Conservation (phyloP, 306 rosid species). For the Citrullus amarus region DNA sequence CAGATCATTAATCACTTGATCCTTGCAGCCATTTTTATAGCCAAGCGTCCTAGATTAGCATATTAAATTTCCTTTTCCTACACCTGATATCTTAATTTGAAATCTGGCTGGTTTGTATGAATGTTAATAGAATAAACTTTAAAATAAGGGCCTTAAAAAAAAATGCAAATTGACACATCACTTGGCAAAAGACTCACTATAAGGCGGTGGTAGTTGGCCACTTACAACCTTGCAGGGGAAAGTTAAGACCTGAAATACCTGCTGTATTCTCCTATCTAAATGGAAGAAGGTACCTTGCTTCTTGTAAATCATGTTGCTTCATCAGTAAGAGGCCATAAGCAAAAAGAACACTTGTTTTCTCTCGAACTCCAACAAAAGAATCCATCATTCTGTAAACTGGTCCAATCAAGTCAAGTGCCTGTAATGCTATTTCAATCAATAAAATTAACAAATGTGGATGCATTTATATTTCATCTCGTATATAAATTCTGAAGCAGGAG, state of each 20-base stretch:
- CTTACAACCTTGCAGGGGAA: background rate
- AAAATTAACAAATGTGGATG: background rate
- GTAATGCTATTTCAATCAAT: conserved; percentile 13
- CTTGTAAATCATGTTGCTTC: conserved; percentile 94
- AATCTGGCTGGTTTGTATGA: background rate
- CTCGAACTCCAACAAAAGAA: conserved; percentile 96
- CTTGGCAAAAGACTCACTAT: background rate
- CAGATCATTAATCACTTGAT: background rate
- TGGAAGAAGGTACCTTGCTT: conserved; percentile 50
- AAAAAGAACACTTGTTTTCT: conserved; percentile 84
- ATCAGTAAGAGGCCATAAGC: conserved; percentile 86
- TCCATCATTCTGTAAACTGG: conserved; percentile 87
- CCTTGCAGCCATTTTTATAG: background rate
- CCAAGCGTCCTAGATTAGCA: background rate
- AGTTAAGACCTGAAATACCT: background rate
- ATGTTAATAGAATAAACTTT: background rate
- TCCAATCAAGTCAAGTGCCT: conserved; percentile 92
- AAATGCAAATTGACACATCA: background rate
- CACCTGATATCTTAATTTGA: background rate
- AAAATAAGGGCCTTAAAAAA: background rate
- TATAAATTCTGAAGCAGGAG: background rate
- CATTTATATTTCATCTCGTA: background rate
- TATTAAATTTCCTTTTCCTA: background rate
- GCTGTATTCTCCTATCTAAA: background rate
- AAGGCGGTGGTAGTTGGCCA: background rate